A percentile compares a stretch with the other conserved stretches of the same genome.
Evolutionary conservation across 176 grass and related monocot genomes (phyloP).

Genomic region (Zoysia japonica): DNA sequence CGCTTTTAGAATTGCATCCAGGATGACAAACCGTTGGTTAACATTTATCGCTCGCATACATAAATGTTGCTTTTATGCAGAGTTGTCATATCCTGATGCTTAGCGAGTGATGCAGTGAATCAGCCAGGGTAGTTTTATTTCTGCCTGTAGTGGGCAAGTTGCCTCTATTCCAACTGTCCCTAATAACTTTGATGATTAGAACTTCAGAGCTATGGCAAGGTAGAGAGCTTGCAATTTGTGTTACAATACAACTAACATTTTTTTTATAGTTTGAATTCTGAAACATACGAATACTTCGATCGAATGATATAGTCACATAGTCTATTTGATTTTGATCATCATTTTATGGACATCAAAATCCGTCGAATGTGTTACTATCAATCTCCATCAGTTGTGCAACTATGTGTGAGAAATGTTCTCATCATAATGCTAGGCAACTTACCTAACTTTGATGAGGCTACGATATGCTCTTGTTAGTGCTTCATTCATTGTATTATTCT

Average conservation of each 20-base stretch:
- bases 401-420: too few relatives aligned
- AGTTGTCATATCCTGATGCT: conserved; percentile 2
- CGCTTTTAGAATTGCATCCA: conserved; percentile 2
- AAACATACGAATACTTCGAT: conserved; percentile 6
- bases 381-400: not conserved
- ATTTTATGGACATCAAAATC: conserved; percentile 7
- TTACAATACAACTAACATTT: not conserved
- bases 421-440: not conserved
- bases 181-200: not conserved
- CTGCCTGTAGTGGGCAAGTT: conserved; percentile 4
- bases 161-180: conserved; percentile 21
- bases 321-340: not conserved
- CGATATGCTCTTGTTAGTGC: not conserved
- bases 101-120: conserved; percentile 1
- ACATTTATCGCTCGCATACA: not conserved
- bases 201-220: not conserved
- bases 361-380: not conserved
- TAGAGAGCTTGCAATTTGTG: not conserved
- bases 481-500: conserved; percentile 9
- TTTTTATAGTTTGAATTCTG: not conserved
- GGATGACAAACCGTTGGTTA: not conserved
- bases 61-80: conserved; percentile 23
- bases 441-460: too few relatives aligned
- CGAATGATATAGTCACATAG: not conserved
- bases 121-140: conserved; percentile 17